Base-by-base conservation (phyloP, 2,329 filamentous ascomycete species). In the Leptosphaerulina australis region DNA sequence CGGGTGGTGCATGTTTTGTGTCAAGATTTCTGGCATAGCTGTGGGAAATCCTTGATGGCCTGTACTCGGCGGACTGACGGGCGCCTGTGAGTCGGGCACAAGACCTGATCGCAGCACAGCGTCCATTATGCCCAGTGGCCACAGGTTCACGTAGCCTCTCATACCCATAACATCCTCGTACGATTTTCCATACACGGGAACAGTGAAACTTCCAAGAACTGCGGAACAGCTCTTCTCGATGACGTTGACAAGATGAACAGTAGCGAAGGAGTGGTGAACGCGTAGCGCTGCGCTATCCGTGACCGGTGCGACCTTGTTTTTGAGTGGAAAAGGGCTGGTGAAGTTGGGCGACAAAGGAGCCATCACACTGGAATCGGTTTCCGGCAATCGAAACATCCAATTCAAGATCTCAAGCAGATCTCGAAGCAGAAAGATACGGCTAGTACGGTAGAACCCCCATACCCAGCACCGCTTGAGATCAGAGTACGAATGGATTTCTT, bases 371-470 rank as follows among this genome's bases (percentile, higher is more conserved):
- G 40, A 41, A 4, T 50, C 40, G 3, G 44, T 41, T 17, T 62
- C 61, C 3, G 63, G 63, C 1, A 69, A 44, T 9, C 55, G 52
- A 15, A 66, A 57, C 60, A 68, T 66, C 64, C 64, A 69, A 20
- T 68, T 69, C 9, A 70, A 43, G 1, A 71, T 63, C 41, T 69
- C 68, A 0, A 69, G 48, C 7, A 61, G 29, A 18, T 68, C 68
- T 14, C 67, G 63, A 2, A 67, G 50, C 3, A 70, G 40, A 25
- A 68, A 64, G 7, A 68, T 55, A 11, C 64, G 56, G 25, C 48
- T 62, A 1, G 64, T 67, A n/a, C 66, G 63, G 41, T 62, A 70
- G 50, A 66, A 69, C 11, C 55, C 60, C 64, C 66, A 69, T 0
- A 64, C 53, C 58, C 63, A 70, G 18, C 56, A 60, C 35, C 41